These are phyloP conservation scores for Botryosphaeria dothidea DNA, from an alignment of 2,329 filamentous ascomycete genomes.

Conservation along the genomic window DNA sequence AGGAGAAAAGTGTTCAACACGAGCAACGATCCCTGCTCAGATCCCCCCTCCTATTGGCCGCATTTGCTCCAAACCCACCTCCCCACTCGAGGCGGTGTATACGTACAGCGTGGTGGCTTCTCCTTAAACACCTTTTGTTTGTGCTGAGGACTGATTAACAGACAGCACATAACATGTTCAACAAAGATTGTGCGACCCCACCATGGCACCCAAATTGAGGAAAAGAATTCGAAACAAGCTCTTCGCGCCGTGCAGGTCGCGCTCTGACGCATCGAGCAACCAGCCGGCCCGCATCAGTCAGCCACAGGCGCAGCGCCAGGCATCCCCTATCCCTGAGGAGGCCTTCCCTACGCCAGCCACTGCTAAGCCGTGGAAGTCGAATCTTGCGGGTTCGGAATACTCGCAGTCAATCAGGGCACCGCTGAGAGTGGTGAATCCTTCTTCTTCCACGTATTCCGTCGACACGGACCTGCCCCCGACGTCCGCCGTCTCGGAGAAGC, in stretches of 20 bases:
- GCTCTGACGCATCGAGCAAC: not conserved
- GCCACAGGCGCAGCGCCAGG: not conserved
- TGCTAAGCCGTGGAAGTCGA: not conserved
- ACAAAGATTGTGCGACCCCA: not conserved
- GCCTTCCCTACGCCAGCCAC: not conserved
- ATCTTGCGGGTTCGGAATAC: not conserved
- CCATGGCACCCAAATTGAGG: not conserved
- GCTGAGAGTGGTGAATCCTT: not conserved
- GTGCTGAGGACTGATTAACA: not conserved
- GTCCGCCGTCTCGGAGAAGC: not conserved
- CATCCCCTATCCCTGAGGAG: not conserved
- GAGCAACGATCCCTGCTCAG: not conserved
- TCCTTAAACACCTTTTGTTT: constrained; percentile 1
- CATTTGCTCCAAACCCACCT: constrained; percentile 1
- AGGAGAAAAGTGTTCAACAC: not conserved
- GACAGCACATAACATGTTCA: not conserved
- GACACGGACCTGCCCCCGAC: not conserved
- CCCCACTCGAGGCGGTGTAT: constrained; percentile 1
- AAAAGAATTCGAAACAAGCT: constrained; percentile 2
- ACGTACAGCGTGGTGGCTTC: not conserved
- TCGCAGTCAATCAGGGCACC: not conserved
- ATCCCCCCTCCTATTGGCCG: not conserved
- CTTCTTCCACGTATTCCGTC: not conserved
- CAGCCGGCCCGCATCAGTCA: not conserved
- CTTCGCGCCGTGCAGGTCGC: constrained; percentile 1